phyloP scores from a whole-genome alignment of 2,329 filamentous ascomycete species.

The Setomelanomma holmii region DNA sequence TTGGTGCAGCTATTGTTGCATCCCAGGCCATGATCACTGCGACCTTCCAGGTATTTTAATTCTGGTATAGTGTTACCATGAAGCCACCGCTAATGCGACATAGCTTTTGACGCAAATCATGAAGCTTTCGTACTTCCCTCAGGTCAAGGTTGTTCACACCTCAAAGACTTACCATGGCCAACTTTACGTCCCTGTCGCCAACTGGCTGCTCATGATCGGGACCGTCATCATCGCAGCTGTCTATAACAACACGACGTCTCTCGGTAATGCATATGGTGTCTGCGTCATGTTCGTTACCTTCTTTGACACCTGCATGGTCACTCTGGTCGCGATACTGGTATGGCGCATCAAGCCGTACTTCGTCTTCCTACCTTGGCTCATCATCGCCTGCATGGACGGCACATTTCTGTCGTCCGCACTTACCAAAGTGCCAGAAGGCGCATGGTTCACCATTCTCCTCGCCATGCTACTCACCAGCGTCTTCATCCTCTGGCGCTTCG shows the following conservation, averaged over 20 bases:
- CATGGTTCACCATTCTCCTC: constrained; percentile 78
- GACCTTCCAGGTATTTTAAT: constrained; percentile 68
- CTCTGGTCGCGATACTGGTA: constrained; percentile 73
- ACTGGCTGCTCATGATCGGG: constrained; percentile 79
- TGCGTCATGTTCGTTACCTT: constrained; percentile 84
- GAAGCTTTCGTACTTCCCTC: constrained; percentile 76
- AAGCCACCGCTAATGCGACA: constrained; percentile 27
- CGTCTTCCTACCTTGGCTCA: constrained; percentile 68
- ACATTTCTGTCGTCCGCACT: constrained; percentile 73
- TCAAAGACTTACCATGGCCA: constrained; percentile 75
- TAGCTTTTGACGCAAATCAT: constrained; percentile 73
- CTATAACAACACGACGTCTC: constrained; percentile 69
- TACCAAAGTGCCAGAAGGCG: constrained; percentile 76
- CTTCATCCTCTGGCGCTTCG: constrained; percentile 79
- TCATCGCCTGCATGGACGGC: constrained; percentile 72
- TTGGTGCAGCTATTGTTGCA: constrained; percentile 76
- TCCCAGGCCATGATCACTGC: constrained; percentile 81
- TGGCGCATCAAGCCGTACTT: constrained; percentile 69
- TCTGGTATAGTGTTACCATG: not conserved
- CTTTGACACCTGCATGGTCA: constrained; percentile 77
- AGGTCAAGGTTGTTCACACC: constrained; percentile 76
- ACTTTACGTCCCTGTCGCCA: constrained; percentile 76
- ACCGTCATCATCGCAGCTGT: constrained; percentile 76
- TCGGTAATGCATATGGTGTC: constrained; percentile 79
- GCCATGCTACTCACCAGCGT: constrained; percentile 67